Evolutionary conservation across 345 rosid genomes (phyloP).

Genomic region (Syzygium aromaticum): DNA sequence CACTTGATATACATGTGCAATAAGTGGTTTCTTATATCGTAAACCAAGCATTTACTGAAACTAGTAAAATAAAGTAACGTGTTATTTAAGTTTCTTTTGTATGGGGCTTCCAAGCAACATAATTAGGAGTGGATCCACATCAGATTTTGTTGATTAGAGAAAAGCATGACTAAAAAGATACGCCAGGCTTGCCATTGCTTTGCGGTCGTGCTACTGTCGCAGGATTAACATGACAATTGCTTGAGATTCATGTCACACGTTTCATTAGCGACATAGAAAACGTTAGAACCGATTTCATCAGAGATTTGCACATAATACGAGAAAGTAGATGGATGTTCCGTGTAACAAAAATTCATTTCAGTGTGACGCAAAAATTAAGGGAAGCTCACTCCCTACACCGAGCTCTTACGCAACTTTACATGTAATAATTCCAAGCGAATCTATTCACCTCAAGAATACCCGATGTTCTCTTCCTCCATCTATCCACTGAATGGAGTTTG

Average conservation of each 20-base stretch:
- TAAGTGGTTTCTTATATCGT: background rate
- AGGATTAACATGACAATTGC: background rate
- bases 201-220: background rate
- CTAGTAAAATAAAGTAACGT: background rate
- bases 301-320: background rate
- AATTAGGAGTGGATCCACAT: background rate
- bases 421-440: background rate
- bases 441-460: background rate
- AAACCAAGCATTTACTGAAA: background rate
- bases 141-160: background rate
- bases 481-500: background rate
- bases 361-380: background rate
- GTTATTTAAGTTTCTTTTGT: background rate
- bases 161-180: background rate
- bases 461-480: background rate
- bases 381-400: background rate
- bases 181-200: background rate
- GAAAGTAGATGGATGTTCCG: background rate
- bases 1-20: background rate
- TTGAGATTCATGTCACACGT: background rate
- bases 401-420: background rate
- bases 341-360: background rate
- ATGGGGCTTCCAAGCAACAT: background rate
- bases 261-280: background rate
- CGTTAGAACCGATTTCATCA: background rate